phyloP scores from a whole-genome alignment of 2,329 filamentous ascomycete genomes.

The Exophiala mesophila region DNA sequence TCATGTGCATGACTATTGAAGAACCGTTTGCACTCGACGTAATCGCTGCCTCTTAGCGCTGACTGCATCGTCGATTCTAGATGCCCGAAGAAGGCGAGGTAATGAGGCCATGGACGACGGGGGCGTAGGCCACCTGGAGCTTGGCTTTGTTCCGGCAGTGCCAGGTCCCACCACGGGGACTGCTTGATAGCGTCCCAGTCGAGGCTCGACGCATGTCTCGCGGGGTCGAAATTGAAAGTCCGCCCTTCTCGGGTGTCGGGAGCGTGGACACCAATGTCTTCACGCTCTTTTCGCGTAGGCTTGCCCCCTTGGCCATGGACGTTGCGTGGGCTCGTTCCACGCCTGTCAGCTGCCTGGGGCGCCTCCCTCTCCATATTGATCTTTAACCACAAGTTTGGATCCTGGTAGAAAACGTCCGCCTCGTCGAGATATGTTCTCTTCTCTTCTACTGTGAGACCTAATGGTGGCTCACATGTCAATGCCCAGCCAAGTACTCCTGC shows the following conservation, averaged over 20 bases:
- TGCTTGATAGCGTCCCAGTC: not conserved
- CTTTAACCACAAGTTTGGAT: slow-evolving; percentile 56
- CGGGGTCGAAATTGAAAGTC: slow-evolving; percentile 6
- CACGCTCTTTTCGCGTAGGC: slow-evolving; percentile 30
- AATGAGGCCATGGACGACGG: slow-evolving; percentile 40
- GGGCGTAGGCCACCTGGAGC: slow-evolving; percentile 1
- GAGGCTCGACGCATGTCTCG: not conserved
- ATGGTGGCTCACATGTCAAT: slow-evolving; percentile 82
- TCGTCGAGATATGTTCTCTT: slow-evolving; percentile 75
- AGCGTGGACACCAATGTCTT: slow-evolving; percentile 32
- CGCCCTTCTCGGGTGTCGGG: slow-evolving; percentile 17
- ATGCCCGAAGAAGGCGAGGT: slow-evolving; percentile 53
- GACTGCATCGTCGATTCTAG: slow-evolving; percentile 47
- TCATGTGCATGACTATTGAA: slow-evolving; percentile 62
- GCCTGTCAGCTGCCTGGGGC: slow-evolving; percentile 10
- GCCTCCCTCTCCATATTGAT: slow-evolving; percentile 44
- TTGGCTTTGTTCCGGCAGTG: slow-evolving; percentile 9
- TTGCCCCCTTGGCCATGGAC: slow-evolving; percentile 2
- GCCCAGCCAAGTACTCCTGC: slow-evolving; percentile 69
- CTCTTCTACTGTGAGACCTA: slow-evolving; percentile 58
- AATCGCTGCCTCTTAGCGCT: slow-evolving; percentile 43
- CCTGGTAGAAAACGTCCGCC: slow-evolving; percentile 80
- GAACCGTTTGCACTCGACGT: slow-evolving; percentile 55
- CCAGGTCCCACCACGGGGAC: slow-evolving; percentile 1
- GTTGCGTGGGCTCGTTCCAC: not conserved